A percentile compares a stretch with the other conserved stretches of the same genome.
Conservation (phyloP, 139 green algal species). For the Auxenochlorella protothecoides region DNA sequence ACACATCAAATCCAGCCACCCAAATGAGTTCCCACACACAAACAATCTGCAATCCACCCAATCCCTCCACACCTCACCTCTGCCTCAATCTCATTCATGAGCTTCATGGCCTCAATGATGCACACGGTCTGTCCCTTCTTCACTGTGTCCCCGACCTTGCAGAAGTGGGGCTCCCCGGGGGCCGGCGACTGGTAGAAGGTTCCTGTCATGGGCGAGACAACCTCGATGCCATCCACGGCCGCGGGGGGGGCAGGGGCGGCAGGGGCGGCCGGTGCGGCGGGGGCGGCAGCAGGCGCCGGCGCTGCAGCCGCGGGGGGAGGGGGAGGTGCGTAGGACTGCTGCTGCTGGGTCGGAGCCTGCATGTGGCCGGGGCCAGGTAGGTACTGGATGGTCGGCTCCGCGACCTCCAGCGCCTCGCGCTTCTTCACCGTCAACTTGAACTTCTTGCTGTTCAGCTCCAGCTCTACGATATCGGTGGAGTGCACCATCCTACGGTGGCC, state of each 20-base stretch:
- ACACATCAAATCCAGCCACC: too few relatives aligned
- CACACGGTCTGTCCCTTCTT: constrained; percentile 88
- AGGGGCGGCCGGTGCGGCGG: constrained; percentile 37
- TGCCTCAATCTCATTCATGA: constrained; percentile 96
- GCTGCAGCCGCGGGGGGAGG: constrained; percentile 21
- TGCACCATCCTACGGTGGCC: constrained; percentile 71
- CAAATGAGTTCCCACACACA: too few relatives aligned
- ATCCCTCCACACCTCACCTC: constrained; percentile 10
- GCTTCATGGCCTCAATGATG: constrained; percentile 98
- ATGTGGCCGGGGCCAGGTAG: not conserved
- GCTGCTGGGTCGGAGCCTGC: not conserved
- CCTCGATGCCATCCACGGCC: constrained; percentile 27
- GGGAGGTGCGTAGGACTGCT: too few relatives aligned
- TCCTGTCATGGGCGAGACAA: constrained; percentile 60
- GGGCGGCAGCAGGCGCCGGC: constrained; percentile 14
- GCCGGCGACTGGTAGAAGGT: constrained; percentile 70
- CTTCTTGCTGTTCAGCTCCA: constrained; percentile 84
- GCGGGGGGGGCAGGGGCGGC: constrained; percentile 40
- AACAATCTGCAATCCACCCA: too few relatives aligned
- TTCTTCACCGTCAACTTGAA: constrained; percentile 84
- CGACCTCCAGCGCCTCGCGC: constrained; percentile 61
- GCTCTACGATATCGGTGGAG: constrained; percentile 90
- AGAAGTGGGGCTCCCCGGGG: constrained; percentile 82
- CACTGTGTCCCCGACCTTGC: constrained; percentile 85
- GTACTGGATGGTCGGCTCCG: constrained; percentile 26